phyloP scores from a whole-genome alignment of 768 basidiomycete genomes.

The Rhizopogon roseolus region DNA sequence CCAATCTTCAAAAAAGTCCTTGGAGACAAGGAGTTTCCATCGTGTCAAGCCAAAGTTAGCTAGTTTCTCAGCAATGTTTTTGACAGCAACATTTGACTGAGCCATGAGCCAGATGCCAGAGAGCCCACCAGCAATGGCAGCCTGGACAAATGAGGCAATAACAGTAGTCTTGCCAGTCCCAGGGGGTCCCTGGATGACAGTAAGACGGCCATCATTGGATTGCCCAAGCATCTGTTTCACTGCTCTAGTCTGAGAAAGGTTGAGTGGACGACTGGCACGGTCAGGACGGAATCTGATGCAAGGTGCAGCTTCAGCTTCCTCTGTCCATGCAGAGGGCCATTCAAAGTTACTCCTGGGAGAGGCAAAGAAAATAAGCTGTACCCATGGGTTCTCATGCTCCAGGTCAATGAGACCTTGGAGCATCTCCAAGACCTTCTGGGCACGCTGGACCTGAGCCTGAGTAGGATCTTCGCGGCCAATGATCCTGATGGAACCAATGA shows the following conservation, averaged over 20 bases:
- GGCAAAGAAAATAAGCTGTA: constrained; percentile 29
- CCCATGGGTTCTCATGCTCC: constrained; percentile 32
- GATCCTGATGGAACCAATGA: constrained; percentile 35
- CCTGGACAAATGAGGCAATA: constrained; percentile 57
- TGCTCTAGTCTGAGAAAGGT: constrained; percentile 34
- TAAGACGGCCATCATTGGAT: constrained; percentile 29
- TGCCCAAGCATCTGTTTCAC: constrained; percentile 33
- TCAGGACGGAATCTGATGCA: constrained; percentile 11
- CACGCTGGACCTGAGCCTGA: constrained; percentile 45
- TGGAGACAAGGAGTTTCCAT: constrained; percentile 71
- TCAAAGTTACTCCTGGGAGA: constrained; percentile 18
- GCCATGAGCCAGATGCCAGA: constrained; percentile 75
- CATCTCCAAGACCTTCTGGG: constrained; percentile 22
- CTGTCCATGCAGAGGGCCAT: constrained; percentile 34
- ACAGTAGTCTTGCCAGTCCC: constrained; percentile 75
- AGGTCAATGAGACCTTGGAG: constrained; percentile 29
- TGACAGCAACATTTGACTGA: constrained; percentile 84
- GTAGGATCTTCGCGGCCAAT: constrained; percentile 56
- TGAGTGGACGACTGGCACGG: constrained; percentile 27
- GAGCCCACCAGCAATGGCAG: constrained; percentile 33
- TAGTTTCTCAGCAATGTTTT: constrained; percentile 84
- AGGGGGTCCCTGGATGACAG: constrained; percentile 46
- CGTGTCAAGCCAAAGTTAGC: constrained; percentile 42
- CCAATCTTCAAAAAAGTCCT: constrained; percentile 65
- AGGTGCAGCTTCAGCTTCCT: constrained; percentile 12